Base-by-base conservation (phyloP, 1,139 yeast species). In the Blastobotrys aristatus region DNA sequence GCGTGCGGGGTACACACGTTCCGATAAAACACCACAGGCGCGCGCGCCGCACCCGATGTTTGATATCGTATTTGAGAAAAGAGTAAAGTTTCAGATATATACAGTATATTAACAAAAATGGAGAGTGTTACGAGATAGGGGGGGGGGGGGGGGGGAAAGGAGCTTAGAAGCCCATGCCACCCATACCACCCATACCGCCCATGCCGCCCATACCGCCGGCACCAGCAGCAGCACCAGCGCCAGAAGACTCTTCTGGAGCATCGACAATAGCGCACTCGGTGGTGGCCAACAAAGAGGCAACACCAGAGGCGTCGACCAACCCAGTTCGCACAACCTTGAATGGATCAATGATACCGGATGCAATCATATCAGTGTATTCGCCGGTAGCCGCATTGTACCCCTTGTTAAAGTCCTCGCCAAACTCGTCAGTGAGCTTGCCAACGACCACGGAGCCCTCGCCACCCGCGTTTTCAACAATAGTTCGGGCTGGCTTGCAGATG, bases 181-280 rank as follows among this genome's bases (percentile, higher is more conserved):
- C 49, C 46, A 43, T 43, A 11, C 46, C 46, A 33, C 50, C 50
- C n/a, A 68, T 68, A 68, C 63, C 63, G 50, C 72, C 73, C 46
- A 72, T 72, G 72, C 67, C 67, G 82, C 78, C 77, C 53, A 84
- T 84, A 82, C 78, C 77, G 53, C 84, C 84, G 53, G 67, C 66
- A 43, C 70, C 69, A 60, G 84, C 82, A 55, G 79, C 79, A 57
- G 81, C 77, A 51, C 86, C 76, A 56, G 89, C 79, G 56, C 84
- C 71, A 58, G 82, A 76, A 70, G 86, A 78, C 61, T 92, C 95
- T 72, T 86, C 90, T 60, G 97, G 97, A 62, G 95, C 96, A 63
- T 90, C 97, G 53, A 90, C 97, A 66, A 92, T 88, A 57, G 97
- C 97, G 72, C 97, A 94, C 75, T 92, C 99, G 56, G 98, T 92